Conservation (phyloP, 345 rosid species). For the Erysimum cheiranthoides region DNA sequence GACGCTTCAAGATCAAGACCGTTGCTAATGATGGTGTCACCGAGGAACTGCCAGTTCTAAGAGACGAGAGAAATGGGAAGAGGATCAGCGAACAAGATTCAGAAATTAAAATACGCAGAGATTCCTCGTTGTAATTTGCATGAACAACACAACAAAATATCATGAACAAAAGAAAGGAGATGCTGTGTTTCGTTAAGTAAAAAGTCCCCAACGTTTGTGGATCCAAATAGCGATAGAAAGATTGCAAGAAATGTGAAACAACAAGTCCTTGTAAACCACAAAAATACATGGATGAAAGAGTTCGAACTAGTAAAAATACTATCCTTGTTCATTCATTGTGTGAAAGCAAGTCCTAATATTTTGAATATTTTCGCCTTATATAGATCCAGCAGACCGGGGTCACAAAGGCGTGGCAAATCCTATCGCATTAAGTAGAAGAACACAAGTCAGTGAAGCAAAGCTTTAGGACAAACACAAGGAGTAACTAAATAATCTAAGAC, state of each 20-base stretch:
- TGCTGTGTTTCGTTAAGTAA: neutral
- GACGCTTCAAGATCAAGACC: constrained; percentile 39
- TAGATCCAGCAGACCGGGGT: constrained; percentile 56
- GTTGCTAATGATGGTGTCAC: constrained; percentile 41
- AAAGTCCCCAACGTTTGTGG: neutral
- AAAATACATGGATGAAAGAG: constrained; percentile 7
- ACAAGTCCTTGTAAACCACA: constrained; percentile 27
- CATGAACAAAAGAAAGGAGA: neutral
- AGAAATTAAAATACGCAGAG: neutral
- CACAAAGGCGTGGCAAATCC: constrained; percentile 94
- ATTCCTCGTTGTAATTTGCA: neutral
- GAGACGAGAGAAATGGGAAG: constrained; percentile 33
- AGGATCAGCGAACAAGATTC: constrained; percentile 27
- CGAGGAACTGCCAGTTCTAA: constrained; percentile 47
- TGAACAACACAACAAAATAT: constrained; percentile 12
- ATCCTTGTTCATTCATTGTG: constrained; percentile 38
- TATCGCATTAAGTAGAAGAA: constrained; percentile 55
- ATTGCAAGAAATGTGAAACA: constrained; percentile 9
- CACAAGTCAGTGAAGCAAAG: constrained; percentile 42
- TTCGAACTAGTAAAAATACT: neutral
- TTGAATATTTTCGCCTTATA: constrained; percentile 45
- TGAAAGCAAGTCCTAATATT: constrained; percentile 32
- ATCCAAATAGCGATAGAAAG: constrained; percentile 3
- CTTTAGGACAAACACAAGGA: constrained; percentile 11
- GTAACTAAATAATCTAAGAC: neutral